phyloP scores from a whole-genome alignment of 257 asterid species.

The Agastache rugosa region DNA sequence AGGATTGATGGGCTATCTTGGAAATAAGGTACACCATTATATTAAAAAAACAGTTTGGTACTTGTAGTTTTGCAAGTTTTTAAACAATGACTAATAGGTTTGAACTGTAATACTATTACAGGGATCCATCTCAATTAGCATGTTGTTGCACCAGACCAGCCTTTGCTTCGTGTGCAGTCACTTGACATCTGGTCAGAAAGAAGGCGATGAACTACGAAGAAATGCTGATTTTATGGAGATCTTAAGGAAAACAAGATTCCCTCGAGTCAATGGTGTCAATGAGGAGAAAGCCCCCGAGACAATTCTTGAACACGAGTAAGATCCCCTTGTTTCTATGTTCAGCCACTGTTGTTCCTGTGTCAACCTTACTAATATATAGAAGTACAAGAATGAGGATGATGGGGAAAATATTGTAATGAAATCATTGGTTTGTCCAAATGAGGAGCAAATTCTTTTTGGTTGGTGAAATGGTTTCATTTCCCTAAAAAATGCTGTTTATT shows the following conservation, averaged over 20 bases:
- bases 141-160: constrained; percentile 97
- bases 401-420: neutral
- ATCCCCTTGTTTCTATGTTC: neutral
- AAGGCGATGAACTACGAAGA: constrained; percentile 95
- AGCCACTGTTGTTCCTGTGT: neutral
- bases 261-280: constrained; percentile 64
- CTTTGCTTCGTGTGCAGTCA: constrained; percentile 97
- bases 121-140: constrained; percentile 98
- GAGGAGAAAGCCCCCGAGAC: constrained; percentile 95
- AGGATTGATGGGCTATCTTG: constrained; percentile 98
- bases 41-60: neutral
- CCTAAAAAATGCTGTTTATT: constrained; percentile 15
- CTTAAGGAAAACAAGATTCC: constrained; percentile 89
- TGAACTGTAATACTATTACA: constrained; percentile 41
- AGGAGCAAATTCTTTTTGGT: neutral
- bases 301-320: constrained; percentile 90
- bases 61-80: neutral
- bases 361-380: neutral
- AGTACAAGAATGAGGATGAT: neutral
- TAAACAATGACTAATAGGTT: constrained; percentile 12
- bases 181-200: constrained; percentile 95
- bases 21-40: constrained; percentile 74
- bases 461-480: neutral
- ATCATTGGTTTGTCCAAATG: neutral
- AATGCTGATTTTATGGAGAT: constrained; percentile 96